A percentile compares a stretch with the other conserved stretches of the same genome.
These are phyloP conservation scores for Sedum album DNA, from an alignment of 164 flowering plant genomes.

Conservation along the genomic window DNA sequence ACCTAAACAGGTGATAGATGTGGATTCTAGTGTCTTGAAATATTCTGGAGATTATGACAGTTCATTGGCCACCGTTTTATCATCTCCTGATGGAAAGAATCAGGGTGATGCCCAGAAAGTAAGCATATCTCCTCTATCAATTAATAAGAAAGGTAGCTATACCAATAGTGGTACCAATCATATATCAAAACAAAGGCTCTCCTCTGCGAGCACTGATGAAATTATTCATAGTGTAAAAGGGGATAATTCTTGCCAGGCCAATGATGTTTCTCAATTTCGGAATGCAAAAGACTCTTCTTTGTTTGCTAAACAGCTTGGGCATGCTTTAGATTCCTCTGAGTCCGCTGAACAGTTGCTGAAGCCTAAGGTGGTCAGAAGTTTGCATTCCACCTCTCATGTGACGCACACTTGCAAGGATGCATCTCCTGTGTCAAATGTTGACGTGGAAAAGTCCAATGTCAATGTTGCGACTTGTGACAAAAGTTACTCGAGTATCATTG, in stretches of 20 bases:
- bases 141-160: background rate
- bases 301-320: constrained; percentile 14
- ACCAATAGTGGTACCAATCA: background rate
- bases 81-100: background rate
- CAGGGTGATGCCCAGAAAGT: background rate
- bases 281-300: constrained; percentile 14
- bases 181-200: background rate
- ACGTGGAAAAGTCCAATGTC: constrained; percentile 11
- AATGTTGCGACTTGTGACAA: constrained; percentile 16
- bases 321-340: constrained; percentile 10
- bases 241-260: background rate
- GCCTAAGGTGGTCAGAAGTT: constrained; percentile 16
- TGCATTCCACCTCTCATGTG: constrained; percentile 21
- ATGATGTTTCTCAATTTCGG: background rate
- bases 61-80: constrained; percentile 13
- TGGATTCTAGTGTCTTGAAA: constrained; percentile 8
- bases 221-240: background rate
- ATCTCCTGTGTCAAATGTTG: constrained; percentile 21
- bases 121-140: background rate
- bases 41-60: constrained; percentile 14
- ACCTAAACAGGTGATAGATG: constrained; percentile 12
- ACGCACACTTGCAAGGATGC: constrained; percentile 16
- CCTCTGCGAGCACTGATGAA: background rate
- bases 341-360: constrained; percentile 11
- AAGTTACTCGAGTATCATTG: constrained; percentile 21